Percentiles rank a stretch among this genome's conserved stretches.
Evolutionary conservation across 805 yeast species (phyloP).

Genomic region (Candida tammaniensis): DNA sequence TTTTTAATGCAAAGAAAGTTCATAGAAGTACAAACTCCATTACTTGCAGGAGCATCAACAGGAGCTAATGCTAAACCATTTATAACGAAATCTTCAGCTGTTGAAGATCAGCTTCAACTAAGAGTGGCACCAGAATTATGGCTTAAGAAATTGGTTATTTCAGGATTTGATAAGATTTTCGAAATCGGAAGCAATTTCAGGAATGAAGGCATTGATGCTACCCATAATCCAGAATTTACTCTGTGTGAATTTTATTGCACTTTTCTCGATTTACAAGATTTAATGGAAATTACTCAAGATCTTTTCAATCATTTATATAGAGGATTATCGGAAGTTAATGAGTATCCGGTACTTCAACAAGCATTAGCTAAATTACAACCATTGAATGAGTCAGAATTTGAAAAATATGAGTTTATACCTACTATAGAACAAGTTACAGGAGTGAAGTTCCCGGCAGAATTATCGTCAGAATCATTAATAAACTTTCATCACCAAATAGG

Average conservation of each 20-base stretch:
- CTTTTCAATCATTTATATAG: constrained; percentile 45
- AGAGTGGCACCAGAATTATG: constrained; percentile 95
- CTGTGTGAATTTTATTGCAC: constrained; percentile 86
- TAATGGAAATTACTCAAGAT: constrained; percentile 63
- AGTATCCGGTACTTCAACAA: neutral
- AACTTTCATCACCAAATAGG: constrained; percentile 38
- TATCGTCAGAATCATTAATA: constrained; percentile 40
- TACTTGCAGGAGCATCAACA: constrained; percentile 66
- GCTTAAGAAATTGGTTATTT: constrained; percentile 78
- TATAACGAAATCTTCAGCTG: constrained; percentile 38
- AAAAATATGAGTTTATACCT: constrained; percentile 61
- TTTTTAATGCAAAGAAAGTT: constrained; percentile 58
- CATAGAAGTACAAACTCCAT: constrained; percentile 87
- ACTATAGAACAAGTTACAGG: constrained; percentile 59
- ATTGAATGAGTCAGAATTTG: constrained; percentile 14
- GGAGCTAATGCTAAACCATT: constrained; percentile 97
- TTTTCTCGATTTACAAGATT: constrained; percentile 60
- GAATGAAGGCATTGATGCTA: constrained; percentile 89
- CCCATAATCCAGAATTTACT: constrained; percentile 94
- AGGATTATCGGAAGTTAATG: constrained; percentile 19
- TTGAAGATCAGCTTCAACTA: constrained; percentile 42
- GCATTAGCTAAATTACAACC: constrained; percentile 17
- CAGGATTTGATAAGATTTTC: constrained; percentile 83
- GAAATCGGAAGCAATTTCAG: constrained; percentile 86
- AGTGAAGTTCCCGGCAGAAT: constrained; percentile 40